A percentile compares a stretch with the other conserved stretches of the same genome.
Conservation (phyloP, 495 filamentous ascomycete species). For the Aspergillus diversus region DNA sequence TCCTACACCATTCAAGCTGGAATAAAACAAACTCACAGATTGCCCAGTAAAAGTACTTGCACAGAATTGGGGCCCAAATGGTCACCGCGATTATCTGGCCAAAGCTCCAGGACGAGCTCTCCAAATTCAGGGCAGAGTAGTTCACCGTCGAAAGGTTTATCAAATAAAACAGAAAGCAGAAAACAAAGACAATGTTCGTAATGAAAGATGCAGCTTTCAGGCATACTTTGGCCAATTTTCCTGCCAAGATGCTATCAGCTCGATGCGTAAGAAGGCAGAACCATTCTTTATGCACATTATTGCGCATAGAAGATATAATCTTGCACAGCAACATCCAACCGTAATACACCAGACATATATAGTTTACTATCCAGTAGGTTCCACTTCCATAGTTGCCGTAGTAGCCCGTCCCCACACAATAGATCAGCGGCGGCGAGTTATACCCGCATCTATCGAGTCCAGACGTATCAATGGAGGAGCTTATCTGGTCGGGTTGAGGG, state of each 20-base stretch:
- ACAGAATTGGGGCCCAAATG: slow-evolving; percentile 11
- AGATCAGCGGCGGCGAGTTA: neutral
- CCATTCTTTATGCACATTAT: too few relatives aligned
- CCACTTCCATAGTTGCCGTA: neutral
- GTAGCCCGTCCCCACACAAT: neutral
- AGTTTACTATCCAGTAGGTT: neutral
- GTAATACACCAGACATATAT: neutral
- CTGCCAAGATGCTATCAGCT: neutral
- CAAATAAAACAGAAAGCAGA: neutral
- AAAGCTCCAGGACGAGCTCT: slow-evolving; percentile 7
- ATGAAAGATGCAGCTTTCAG: neutral
- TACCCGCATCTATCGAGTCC: neutral
- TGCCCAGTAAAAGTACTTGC: slow-evolving; percentile 15
- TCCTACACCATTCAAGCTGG: neutral
- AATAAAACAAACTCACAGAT: slow-evolving; percentile 3
- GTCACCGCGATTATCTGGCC: slow-evolving; percentile 17
- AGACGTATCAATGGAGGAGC: neutral
- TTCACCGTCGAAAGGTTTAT: neutral
- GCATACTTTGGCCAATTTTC: neutral
- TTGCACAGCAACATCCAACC: neutral
- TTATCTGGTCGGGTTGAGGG: neutral
- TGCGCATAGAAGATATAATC: too few relatives aligned
- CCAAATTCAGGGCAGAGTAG: neutral
- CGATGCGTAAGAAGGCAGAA: too few relatives aligned
- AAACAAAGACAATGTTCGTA: neutral